phyloP scores from a whole-genome alignment of 371 early-diverging fungal genomes.

The Rhizopus microsporus region DNA sequence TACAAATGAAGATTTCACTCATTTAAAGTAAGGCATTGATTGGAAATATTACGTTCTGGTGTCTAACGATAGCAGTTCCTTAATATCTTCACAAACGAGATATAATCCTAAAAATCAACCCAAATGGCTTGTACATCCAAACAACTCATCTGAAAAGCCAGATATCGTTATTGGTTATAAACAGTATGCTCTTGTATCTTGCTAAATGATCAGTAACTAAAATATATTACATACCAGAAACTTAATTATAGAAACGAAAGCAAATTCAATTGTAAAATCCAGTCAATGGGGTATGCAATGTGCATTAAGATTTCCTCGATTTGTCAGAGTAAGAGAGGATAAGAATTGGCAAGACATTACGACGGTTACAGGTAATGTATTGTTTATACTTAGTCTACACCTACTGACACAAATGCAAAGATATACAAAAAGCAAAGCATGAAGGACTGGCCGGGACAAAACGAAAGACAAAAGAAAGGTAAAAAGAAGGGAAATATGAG shows the following conservation, averaged over 20 bases:
- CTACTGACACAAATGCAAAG: neutral
- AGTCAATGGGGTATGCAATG: slow-evolving; percentile 53
- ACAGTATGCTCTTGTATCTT: slow-evolving; percentile 32
- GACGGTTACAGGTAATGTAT: slow-evolving; percentile 41
- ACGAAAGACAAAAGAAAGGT: neutral
- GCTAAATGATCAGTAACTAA: neutral
- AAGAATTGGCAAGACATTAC: slow-evolving; percentile 63
- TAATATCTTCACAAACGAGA: slow-evolving; percentile 14
- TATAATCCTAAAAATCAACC: slow-evolving; percentile 55
- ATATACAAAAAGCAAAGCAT: slow-evolving; percentile 12
- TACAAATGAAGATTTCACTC: slow-evolving; percentile 54
- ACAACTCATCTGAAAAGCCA: slow-evolving; percentile 62
- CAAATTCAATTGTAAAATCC: slow-evolving; percentile 57
- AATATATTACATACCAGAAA: slow-evolving; percentile 34
- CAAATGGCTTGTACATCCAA: slow-evolving; percentile 59
- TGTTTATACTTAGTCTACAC: neutral
- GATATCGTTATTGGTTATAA: slow-evolving; percentile 63
- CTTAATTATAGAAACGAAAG: slow-evolving; percentile 70
- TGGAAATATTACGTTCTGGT: neutral
- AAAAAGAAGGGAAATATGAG: neutral
- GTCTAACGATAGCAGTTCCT: neutral
- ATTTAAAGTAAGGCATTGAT: slow-evolving; percentile 34
- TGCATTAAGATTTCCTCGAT: slow-evolving; percentile 79
- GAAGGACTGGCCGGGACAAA: slow-evolving; percentile 8
- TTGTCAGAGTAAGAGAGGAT: slow-evolving; percentile 64